A percentile compares a stretch with the other conserved stretches of the same genome.
phyloP scores from a whole-genome alignment of 83 land plant genomes.

The Picea abies region DNA sequence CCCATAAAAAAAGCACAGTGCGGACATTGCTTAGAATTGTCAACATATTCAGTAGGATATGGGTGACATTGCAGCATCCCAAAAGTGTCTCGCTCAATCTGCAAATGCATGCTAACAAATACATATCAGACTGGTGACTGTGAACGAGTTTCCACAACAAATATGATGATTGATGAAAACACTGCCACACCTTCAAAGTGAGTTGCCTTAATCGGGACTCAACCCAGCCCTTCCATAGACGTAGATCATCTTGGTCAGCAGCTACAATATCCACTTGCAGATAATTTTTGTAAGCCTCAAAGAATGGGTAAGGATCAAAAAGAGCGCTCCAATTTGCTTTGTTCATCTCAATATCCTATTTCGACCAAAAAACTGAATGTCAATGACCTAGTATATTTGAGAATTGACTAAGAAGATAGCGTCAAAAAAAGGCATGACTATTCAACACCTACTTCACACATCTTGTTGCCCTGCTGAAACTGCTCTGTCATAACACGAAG shows the following conservation, averaged over 20 bases:
- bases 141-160: background rate
- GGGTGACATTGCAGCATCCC: slow-evolving; percentile 96
- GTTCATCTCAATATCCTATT: slow-evolving; percentile 73
- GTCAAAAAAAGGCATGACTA: background rate
- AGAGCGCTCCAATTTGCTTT: slow-evolving; percentile 64
- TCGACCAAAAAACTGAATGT: too few species aligned
- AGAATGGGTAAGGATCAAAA: slow-evolving; percentile 86
- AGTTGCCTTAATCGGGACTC: slow-evolving; percentile 87
- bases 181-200: background rate
- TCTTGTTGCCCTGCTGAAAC: slow-evolving; percentile 65
- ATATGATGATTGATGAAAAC: background rate
- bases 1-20: slow-evolving; percentile 90
- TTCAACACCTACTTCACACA: slow-evolving; percentile 67
- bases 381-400: too few species aligned
- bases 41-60: slow-evolving; percentile 75
- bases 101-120: background rate
- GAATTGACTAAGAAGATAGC: too few species aligned
- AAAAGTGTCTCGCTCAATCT: slow-evolving; percentile 84
- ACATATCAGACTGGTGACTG: background rate
- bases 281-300: slow-evolving; percentile 89
- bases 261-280: slow-evolving; percentile 85
- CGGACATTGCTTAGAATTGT: slow-evolving; percentile 37
- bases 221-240: slow-evolving; percentile 99
- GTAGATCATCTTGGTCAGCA: slow-evolving; percentile 75
- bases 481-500: slow-evolving; percentile 94